These are phyloP conservation scores for Dactylonectria macrodidyma DNA, from an alignment of 2,329 filamentous ascomycete genomes.

Conservation along the genomic window DNA sequence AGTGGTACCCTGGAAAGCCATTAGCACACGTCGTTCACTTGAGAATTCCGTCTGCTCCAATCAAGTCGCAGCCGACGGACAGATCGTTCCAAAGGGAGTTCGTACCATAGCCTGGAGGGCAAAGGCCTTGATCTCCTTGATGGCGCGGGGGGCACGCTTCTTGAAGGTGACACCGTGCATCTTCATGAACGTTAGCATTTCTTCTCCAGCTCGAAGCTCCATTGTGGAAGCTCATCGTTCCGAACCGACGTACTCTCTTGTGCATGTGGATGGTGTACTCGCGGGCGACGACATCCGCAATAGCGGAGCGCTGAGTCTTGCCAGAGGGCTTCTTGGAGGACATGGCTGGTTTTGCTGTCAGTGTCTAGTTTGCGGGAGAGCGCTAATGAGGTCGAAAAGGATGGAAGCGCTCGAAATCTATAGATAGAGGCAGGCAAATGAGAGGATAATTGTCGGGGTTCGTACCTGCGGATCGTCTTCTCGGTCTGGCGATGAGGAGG, in stretches of 20 bases:
- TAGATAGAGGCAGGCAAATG: constrained; percentile 36
- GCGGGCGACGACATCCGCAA: constrained; percentile 98
- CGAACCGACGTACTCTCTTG: constrained; percentile 77
- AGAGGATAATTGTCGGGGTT: constrained; percentile 43
- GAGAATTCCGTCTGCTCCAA: constrained; percentile 25
- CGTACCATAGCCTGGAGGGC: constrained; percentile 96
- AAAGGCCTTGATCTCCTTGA: constrained; percentile 99
- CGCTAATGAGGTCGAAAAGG: constrained; percentile 30
- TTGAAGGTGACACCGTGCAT: constrained; percentile 98
- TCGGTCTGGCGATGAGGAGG: constrained; percentile 56
- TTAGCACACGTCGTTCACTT: constrained; percentile 38
- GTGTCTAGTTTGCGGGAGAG: constrained; percentile 42
- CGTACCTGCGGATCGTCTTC: constrained; percentile 61
- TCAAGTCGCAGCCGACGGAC: constrained; percentile 28
- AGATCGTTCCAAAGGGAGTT: constrained; percentile 28
- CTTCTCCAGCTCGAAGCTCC: constrained; percentile 25
- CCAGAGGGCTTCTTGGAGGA: constrained; percentile 60
- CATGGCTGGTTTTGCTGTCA: constrained; percentile 57
- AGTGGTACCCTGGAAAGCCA: constrained; percentile 80
- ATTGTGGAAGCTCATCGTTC: constrained; percentile 30
- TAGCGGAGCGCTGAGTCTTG: constrained; percentile 84
- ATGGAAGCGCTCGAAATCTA: constrained; percentile 42
- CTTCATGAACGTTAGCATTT: constrained; percentile 64
- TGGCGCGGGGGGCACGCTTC: constrained; percentile 97
- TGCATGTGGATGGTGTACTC: constrained; percentile 99